These are phyloP conservation scores for Botrytis porri DNA, from an alignment of 2,329 filamentous ascomycete species.

Conservation along the genomic window DNA sequence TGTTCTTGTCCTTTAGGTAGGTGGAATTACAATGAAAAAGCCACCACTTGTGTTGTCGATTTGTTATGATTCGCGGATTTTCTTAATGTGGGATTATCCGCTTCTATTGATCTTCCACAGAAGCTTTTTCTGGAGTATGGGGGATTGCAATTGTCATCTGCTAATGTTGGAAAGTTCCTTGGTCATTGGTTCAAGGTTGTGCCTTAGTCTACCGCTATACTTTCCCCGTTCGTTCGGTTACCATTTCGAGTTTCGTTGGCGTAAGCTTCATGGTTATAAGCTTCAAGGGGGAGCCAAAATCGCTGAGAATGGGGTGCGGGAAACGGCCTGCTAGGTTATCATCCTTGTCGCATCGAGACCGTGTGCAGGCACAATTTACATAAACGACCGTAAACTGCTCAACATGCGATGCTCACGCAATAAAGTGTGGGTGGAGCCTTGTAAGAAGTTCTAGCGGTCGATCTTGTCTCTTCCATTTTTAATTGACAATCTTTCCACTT, in stretches of 20 bases:
- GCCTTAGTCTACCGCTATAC: background rate
- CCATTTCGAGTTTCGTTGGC: slow-evolving; percentile 1
- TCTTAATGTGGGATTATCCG: background rate
- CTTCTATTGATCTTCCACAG: background rate
- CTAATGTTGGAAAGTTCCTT: background rate
- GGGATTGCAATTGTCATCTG: background rate
- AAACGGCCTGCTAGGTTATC: background rate
- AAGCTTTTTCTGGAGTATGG: background rate
- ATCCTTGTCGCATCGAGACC: slow-evolving; percentile 9
- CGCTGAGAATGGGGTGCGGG: background rate
- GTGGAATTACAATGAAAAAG: background rate
- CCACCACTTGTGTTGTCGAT: background rate
- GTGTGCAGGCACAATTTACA: background rate
- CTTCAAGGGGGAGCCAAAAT: background rate
- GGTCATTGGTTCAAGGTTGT: background rate
- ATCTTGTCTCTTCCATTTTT: background rate
- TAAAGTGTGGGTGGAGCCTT: background rate
- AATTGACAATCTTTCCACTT: background rate
- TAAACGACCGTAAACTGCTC: slow-evolving; percentile 7
- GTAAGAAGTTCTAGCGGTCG: background rate
- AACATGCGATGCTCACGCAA: background rate
- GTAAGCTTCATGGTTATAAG: background rate
- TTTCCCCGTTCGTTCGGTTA: slow-evolving; percentile 1
- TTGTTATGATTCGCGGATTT: background rate
- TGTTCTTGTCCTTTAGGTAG: background rate